A percentile compares a stretch with the other conserved stretches of the same genome.
phyloP scores from a whole-genome alignment of 768 basidiomycete species.

The Hebeloma cylindrosporum region DNA sequence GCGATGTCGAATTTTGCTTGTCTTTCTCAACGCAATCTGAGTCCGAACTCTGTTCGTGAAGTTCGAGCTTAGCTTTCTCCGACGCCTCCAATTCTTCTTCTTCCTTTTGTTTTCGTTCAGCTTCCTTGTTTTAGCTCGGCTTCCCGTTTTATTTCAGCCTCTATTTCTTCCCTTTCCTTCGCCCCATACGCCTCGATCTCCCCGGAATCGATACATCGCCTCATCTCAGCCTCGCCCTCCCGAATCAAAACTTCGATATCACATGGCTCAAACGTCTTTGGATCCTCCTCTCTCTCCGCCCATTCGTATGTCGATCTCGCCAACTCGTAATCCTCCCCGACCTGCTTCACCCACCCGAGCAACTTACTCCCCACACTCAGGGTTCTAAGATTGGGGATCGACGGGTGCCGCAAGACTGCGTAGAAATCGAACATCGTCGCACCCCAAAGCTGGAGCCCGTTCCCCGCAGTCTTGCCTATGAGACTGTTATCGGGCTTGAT shows the following conservation, averaged over 20 bases:
- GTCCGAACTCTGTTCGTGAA: too few species aligned
- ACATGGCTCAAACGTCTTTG: constrained; percentile 28
- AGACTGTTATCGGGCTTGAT: constrained; percentile 15
- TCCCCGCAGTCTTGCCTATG: constrained; percentile 32
- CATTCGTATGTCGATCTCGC: constrained; percentile 33
- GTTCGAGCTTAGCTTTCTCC: too few species aligned
- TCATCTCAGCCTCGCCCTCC: constrained; percentile 19
- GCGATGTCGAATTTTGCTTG: too few species aligned
- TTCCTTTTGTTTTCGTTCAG: too few species aligned
- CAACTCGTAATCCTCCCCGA: constrained; percentile 35
- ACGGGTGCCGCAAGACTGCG: constrained; percentile 24
- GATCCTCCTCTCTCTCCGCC: constrained; percentile 37
- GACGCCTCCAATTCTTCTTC: too few species aligned
- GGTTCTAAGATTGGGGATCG: constrained; percentile 13
- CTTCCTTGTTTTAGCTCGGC: too few species aligned
- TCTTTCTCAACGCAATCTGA: too few species aligned
- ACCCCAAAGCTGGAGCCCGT: constrained; percentile 40
- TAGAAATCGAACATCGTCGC: constrained; percentile 44
- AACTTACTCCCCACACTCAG: constrained; percentile 37
- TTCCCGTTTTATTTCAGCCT: too few species aligned
- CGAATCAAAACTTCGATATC: constrained; percentile 27
- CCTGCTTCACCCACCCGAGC: constrained; percentile 32
- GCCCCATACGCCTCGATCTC: too few species aligned
- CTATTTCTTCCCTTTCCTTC: too few species aligned
- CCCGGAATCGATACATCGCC: too few species aligned